Percentiles rank a stretch among this genome's conserved stretches.
Conservation (phyloP, 805 yeast genomes). For the Pichia phayaonensis region DNA sequence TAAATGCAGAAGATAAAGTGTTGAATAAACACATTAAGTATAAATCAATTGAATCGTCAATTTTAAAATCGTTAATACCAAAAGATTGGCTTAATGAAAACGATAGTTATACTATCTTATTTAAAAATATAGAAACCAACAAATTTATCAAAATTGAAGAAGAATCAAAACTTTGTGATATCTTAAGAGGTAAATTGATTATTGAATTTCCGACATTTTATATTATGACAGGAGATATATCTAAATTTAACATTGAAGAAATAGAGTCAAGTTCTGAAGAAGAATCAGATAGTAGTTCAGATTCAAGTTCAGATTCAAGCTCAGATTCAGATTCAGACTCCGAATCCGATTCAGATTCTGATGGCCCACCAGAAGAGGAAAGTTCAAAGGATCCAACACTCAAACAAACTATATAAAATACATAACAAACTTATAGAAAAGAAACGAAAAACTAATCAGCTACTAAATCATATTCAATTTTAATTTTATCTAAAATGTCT, state of each 20-base stretch:
- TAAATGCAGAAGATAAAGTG: conserved; percentile 18
- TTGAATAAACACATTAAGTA: conserved; percentile 27
- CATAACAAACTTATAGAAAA: neutral
- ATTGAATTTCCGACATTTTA: conserved; percentile 73
- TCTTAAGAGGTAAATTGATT: conserved; percentile 49
- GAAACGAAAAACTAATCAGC: conserved; percentile 3
- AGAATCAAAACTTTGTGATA: conserved; percentile 21
- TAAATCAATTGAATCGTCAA: conserved; percentile 32
- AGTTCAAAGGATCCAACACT: conserved; percentile 8
- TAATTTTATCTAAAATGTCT: conserved; percentile 13
- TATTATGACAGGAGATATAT: conserved; percentile 20
- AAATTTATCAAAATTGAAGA: neutral
- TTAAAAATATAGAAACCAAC: conserved; percentile 28
- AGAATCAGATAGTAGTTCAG: neutral
- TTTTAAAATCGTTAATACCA: conserved; percentile 36
- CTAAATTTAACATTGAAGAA: neutral
- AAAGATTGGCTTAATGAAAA: conserved; percentile 7
- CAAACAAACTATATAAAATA: neutral
- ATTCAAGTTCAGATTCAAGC: neutral
- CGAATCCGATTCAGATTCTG: conserved; percentile 6
- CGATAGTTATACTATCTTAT: conserved; percentile 17
- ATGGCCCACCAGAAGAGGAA: conserved; percentile 22
- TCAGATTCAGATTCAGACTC: conserved; percentile 10
- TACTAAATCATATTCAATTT: conserved; percentile 14
- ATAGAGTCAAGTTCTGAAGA: neutral